Conservation (phyloP, 75 land plant species). For the Isoetes taiwanensis region DNA sequence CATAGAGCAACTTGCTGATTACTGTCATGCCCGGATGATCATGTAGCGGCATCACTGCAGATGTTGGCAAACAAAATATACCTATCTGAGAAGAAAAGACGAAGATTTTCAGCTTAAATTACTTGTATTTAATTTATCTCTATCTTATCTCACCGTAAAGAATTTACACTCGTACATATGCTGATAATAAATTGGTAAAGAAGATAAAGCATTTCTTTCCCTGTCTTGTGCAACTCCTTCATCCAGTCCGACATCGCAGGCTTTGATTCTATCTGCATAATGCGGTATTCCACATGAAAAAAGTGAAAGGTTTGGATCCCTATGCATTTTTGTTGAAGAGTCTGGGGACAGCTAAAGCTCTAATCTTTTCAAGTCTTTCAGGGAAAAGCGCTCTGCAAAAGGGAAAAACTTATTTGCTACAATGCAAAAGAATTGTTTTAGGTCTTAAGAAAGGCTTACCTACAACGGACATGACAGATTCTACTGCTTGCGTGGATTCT, state of each 20-base stretch:
- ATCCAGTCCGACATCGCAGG: neutral
- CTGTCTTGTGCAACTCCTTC: neutral
- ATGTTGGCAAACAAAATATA: constrained; percentile 15
- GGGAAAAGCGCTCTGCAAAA: too few relatives aligned
- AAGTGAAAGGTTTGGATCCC: too few relatives aligned
- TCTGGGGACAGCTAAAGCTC: too few relatives aligned
- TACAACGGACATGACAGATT: too few relatives aligned
- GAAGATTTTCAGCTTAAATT: neutral
- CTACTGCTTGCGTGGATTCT: too few relatives aligned
- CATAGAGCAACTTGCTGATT: constrained; percentile 17
- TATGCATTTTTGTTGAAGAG: too few relatives aligned
- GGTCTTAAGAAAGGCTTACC: too few relatives aligned
- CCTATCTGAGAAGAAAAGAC: constrained; percentile 9
- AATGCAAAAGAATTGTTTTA: too few relatives aligned
- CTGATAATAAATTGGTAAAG: neutral
- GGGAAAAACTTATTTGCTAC: too few relatives aligned
- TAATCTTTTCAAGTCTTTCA: too few relatives aligned
- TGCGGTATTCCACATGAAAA: too few relatives aligned
- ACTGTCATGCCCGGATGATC: constrained; percentile 28
- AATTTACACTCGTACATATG: neutral
- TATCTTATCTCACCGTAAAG: too few relatives aligned
- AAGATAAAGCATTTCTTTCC: neutral
- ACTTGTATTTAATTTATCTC: neutral
- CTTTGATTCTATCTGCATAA: neutral
- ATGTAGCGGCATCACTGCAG: constrained; percentile 24